phyloP scores from a whole-genome alignment of 2,329 filamentous ascomycete species.

The Dactylella cylindrospora region DNA sequence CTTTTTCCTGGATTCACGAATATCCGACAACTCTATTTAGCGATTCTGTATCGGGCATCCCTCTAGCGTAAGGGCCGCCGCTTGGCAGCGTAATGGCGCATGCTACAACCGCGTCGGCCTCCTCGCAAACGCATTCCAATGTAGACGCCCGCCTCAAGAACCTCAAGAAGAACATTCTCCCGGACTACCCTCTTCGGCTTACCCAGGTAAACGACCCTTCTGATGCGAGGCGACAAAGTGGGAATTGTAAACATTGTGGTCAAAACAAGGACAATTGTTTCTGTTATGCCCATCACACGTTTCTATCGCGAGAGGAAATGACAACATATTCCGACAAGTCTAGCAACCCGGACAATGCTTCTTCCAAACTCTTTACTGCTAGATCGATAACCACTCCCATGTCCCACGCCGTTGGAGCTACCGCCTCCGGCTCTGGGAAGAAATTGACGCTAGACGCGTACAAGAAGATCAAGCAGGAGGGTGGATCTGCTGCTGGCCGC shows the following conservation, averaged over 20 bases:
- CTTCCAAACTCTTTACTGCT: slow-evolving; percentile 12
- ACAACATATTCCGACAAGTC: slow-evolving; percentile 39
- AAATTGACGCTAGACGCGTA: slow-evolving; percentile 40
- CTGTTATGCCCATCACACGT: slow-evolving; percentile 45
- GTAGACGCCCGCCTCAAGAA: slow-evolving; percentile 39
- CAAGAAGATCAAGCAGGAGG: slow-evolving; percentile 38
- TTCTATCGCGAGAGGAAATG: slow-evolving; percentile 42
- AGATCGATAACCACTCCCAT: slow-evolving; percentile 4
- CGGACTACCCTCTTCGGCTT: slow-evolving; percentile 40
- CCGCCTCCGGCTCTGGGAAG: slow-evolving; percentile 25
- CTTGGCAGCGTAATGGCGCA: slow-evolving; percentile 44
- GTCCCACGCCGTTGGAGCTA: not conserved
- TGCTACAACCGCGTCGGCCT: slow-evolving; percentile 45
- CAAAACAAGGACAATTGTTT: slow-evolving; percentile 41
- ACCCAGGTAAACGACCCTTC: slow-evolving; percentile 29
- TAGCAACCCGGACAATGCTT: slow-evolving; percentile 13
- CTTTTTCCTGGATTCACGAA: not conserved
- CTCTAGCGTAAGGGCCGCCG: slow-evolving; percentile 28
- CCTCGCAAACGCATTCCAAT: slow-evolving; percentile 26
- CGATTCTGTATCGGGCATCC: slow-evolving; percentile 10
- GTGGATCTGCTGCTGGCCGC: slow-evolving; percentile 9
- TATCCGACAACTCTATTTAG: slow-evolving; percentile 1
- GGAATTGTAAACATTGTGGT: slow-evolving; percentile 37
- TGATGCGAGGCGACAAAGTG: slow-evolving; percentile 25
- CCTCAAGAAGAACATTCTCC: slow-evolving; percentile 41